Base-by-base conservation (phyloP, 768 basidiomycete genomes). In the Hygrocybe punicea region DNA sequence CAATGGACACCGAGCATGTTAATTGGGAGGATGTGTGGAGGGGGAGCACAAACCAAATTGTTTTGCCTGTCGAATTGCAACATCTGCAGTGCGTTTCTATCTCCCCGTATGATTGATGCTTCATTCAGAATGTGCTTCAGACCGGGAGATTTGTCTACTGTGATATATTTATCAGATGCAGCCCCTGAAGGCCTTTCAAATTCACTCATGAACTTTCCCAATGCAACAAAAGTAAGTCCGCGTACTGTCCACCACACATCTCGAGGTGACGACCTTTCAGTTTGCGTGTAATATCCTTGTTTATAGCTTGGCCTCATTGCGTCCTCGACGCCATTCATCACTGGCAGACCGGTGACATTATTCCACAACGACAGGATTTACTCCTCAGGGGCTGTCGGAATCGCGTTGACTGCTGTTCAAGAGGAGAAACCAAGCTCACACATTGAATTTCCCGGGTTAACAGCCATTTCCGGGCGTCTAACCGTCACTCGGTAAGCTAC, bases 321-420 rank as follows among this genome's bases (percentile, higher is more conserved):
- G 0, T 76, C 89, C 0, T 85, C 89, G 2, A 92, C 91, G 2
- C 89, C 89, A 1, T 92, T 92, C 66, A 71, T 89, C 5, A 91
- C 88, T 1, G 91, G 89, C 13, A 73, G 86, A 17, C 84, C 85
- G 1, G 81, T 86, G 25, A 91, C 90, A 0, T 73, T 92, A 9
- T 84, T 91, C 58, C 69, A 78, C 57, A 80, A 86, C 50, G 72
- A 76, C 36, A 65, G 76, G 1, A 77, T 89, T 23, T 68, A 79
- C 55, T 83, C 81, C 0, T 74, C 79, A 6, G 91, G 91, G 6
- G 88, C 89, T 3, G 81, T 91, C 10, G 91, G 89, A 0, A 56
- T 93, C 6, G 87, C 81, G 0, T 60, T 86, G 24, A 67, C 57
- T 35, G 35, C 44, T 46, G 50, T 34, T 16, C 39, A 46, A 23